A percentile compares a stretch with the other conserved stretches of the same genome.
These are phyloP conservation scores for Zostera marina DNA, from an alignment of 116 monocot genomes.

Conservation along the genomic window DNA sequence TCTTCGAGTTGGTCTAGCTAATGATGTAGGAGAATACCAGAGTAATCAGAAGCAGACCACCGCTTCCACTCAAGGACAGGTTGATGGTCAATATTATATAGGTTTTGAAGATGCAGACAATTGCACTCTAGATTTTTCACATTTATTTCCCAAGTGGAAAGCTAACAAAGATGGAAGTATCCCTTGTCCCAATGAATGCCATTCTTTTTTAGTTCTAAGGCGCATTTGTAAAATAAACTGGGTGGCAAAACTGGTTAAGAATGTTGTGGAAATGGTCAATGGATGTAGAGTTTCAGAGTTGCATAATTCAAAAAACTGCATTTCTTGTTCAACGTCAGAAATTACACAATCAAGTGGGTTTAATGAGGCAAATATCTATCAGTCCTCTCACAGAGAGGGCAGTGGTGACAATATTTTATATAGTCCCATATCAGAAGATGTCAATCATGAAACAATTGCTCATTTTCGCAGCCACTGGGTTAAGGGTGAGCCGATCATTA, in stretches of 20 bases:
- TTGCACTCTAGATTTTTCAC: constrained; percentile 27
- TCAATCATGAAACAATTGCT: constrained; percentile 37
- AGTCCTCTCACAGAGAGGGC: constrained; percentile 31
- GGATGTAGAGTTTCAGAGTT: constrained; percentile 53
- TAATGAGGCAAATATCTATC: constrained; percentile 6
- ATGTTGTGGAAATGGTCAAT: constrained; percentile 86
- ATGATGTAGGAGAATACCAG: constrained; percentile 11
- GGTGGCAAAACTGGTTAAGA: constrained; percentile 73
- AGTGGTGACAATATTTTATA: constrained; percentile 35
- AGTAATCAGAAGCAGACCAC: constrained; percentile 1
- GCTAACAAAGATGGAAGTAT: constrained; percentile 64
- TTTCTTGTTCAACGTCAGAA: constrained; percentile 10
- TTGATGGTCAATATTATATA: constrained; percentile 2
- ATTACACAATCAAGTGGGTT: constrained; percentile 9
- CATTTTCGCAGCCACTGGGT: constrained; percentile 72
- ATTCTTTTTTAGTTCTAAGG: constrained; percentile 43
- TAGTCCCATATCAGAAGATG: constrained; percentile 36
- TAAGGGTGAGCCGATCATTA: constrained; percentile 63
- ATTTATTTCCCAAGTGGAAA: constrained; percentile 66
- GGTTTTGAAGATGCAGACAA: constrained; percentile 10
- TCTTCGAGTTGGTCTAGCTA: constrained; percentile 27
- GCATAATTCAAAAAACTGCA: constrained; percentile 16
- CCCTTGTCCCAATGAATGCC: constrained; percentile 57
- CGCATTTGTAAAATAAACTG: constrained; percentile 94
- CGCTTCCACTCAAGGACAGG: background rate